These are phyloP conservation scores for Deakozyma indianensis DNA, from an alignment of 805 yeast genomes.

Conservation along the genomic window DNA sequence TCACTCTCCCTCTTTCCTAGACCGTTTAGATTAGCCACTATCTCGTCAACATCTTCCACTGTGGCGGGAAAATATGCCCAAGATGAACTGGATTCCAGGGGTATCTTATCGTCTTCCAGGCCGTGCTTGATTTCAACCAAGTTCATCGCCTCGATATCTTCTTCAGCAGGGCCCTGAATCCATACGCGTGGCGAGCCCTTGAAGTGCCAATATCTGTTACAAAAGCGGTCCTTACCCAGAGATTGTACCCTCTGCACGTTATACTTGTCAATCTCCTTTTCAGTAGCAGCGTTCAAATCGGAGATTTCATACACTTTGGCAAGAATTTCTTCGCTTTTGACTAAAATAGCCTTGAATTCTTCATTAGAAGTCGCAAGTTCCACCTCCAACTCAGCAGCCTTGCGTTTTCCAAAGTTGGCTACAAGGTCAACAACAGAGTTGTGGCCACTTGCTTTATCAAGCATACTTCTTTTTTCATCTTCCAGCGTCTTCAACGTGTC, in stretches of 20 bases:
- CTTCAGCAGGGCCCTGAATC: slow-evolving; percentile 77
- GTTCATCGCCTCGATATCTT: slow-evolving; percentile 25
- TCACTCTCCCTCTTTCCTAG: neutral
- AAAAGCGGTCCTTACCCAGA: slow-evolving; percentile 72
- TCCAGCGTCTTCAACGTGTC: slow-evolving; percentile 38
- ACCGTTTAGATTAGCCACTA: neutral
- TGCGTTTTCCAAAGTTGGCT: slow-evolving; percentile 6
- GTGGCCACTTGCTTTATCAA: slow-evolving; percentile 8
- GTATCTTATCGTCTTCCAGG: slow-evolving; percentile 3
- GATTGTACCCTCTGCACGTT: slow-evolving; percentile 66
- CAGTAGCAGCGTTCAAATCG: slow-evolving; percentile 37
- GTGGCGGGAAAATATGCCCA: slow-evolving; percentile 1
- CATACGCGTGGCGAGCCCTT: slow-evolving; percentile 24
- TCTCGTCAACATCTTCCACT: slow-evolving; percentile 2
- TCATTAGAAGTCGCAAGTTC: slow-evolving; percentile 13
- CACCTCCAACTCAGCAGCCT: slow-evolving; percentile 10
- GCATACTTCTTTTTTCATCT: slow-evolving; percentile 24
- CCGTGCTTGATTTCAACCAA: slow-evolving; percentile 11
- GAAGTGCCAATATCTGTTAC: slow-evolving; percentile 80
- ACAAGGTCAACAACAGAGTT: neutral
- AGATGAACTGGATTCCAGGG: neutral
- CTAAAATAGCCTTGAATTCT: slow-evolving; percentile 17
- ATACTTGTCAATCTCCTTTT: slow-evolving; percentile 32
- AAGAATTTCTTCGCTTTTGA: slow-evolving; percentile 24
- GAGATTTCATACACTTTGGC: slow-evolving; percentile 32